Evolutionary conservation across 495 filamentous ascomycete species (phyloP), one percentile per base, ranked within the genome.

Genomic region (Cryomyces minteri): DNA sequence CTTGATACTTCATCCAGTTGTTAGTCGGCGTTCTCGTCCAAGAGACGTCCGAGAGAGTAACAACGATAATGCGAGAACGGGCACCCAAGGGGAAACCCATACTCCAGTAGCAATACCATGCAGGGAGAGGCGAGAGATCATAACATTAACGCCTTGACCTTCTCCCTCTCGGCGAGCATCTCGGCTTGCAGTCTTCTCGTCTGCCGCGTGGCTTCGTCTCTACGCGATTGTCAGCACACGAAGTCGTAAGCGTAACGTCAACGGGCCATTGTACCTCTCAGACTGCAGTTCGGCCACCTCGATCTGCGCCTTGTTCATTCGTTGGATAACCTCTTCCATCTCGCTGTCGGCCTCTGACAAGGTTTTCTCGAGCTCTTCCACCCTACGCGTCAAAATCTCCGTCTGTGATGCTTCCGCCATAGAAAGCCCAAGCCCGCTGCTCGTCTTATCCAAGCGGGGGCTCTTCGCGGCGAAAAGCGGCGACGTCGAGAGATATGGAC

Each of bases 221-320:
- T 82, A 60, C 50, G 37, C 32, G 36, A 31, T 9, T 12, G 46
- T 69, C 59, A 70, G 63, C 43, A 51, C 8, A 18, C 14, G 18
- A 11, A 18, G 3, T 12, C 14, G 11, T 29, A 29, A n/a, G n/a
- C 29, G 31, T 28, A 57, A 61, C 67, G 48, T 67, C 18, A 25
- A 25, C 2, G 2, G 2, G 2, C 18, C 18, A 25, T 25, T 2
- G 18, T 25, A 81, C 78, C 87, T 76, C 64, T 92, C 82, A 63
- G 82, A 82, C 62, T 95, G 88, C 43, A 98, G 69, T 55, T 86
- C 77, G 57, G 86, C 76, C 34, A 98, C 90, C 62, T 94, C 86
- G 46, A 94, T 86, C 66, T 96, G 90, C 6, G 88, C 87, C 48
- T 75, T 69, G 63, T 86, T 94, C 86, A 98, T 94, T 45, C 82